A percentile compares a stretch with the other conserved stretches of the same genome.
phyloP scores from a whole-genome alignment of 176 grass and related monocot genomes.

The Aegilops speltoides region DNA sequence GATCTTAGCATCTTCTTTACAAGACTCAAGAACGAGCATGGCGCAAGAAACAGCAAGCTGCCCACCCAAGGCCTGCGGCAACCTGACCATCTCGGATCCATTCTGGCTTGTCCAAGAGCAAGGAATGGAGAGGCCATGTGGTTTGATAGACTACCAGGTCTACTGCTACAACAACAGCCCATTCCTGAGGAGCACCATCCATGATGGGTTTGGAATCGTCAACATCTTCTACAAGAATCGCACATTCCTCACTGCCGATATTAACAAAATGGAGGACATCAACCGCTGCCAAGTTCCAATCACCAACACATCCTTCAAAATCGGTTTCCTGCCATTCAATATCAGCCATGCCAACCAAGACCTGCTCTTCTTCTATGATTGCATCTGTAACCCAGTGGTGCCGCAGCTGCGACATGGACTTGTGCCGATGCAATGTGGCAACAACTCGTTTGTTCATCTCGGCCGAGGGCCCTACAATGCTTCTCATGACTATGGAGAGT shows the following conservation, averaged over 20 bases:
- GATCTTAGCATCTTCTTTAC: neutral
- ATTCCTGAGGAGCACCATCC: neutral
- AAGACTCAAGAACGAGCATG: neutral
- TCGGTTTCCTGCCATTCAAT: slow-evolving; percentile 14
- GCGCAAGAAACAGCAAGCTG: slow-evolving; percentile 11
- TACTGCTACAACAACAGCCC: slow-evolving; percentile 20
- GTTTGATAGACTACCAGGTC: slow-evolving; percentile 3
- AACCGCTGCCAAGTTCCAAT: neutral
- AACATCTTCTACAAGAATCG: slow-evolving; percentile 32
- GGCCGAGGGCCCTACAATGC: neutral
- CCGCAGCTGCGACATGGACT: neutral
- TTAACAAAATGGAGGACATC: slow-evolving; percentile 24
- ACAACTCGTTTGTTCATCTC: neutral
- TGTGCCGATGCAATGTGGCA: slow-evolving; percentile 8
- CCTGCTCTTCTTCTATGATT: slow-evolving; percentile 29
- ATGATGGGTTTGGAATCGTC: neutral
- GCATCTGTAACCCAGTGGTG: neutral
- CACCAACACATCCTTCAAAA: slow-evolving; percentile 17
- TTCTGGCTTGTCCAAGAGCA: slow-evolving; percentile 31
- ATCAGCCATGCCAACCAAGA: slow-evolving; percentile 21
- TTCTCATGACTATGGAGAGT: neutral
- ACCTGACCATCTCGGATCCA: slow-evolving; percentile 12
- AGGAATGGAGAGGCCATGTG: slow-evolving; percentile 11
- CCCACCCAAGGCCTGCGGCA: slow-evolving; percentile 22
- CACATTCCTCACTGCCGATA: slow-evolving; percentile 11